Percentiles rank a stretch among this genome's conserved stretches.
These are phyloP conservation scores for Datisca glomerata DNA, from an alignment of 306 rosid species.

Conservation along the genomic window DNA sequence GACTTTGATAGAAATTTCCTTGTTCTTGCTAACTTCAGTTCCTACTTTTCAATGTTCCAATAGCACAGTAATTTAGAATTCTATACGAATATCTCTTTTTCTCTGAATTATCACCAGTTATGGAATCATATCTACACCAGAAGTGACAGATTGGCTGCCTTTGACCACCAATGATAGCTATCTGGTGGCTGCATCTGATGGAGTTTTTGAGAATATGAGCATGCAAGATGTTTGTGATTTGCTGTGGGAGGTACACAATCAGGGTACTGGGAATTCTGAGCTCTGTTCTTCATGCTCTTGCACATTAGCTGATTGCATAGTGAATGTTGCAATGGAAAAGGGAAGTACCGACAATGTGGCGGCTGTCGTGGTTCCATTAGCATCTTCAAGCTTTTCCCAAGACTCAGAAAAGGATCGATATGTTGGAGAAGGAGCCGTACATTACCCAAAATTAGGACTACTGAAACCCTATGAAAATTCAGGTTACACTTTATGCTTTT, in stretches of 20 bases:
- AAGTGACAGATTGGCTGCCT: conserved; percentile 87
- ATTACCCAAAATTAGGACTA: conserved; percentile 20
- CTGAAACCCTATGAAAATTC: conserved; percentile 18
- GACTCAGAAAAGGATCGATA: conserved; percentile 22
- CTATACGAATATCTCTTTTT: conserved; percentile 2
- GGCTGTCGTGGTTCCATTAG: conserved; percentile 74
- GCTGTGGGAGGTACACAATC: conserved; percentile 56
- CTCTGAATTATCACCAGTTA: conserved; percentile 34
- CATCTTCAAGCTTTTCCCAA: conserved; percentile 26
- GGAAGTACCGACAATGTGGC: conserved; percentile 94
- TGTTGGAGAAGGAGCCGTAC: conserved; percentile 29
- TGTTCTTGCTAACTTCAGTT: too few relatives aligned
- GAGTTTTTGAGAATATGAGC: conserved; percentile 80
- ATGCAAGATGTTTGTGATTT: conserved; percentile 86
- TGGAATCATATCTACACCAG: conserved; percentile 90
- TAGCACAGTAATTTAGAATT: too few relatives aligned
- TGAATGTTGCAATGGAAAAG: conserved; percentile 47
- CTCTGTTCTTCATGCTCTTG: conserved; percentile 49
- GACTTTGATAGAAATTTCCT: too few relatives aligned
- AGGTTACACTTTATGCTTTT: conserved; percentile 1
- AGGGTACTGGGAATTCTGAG: conserved; percentile 25
- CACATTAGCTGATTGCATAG: conserved; percentile 75
- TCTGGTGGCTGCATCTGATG: conserved; percentile 94
- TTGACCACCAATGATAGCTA: conserved; percentile 77
- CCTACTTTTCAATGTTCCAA: too few relatives aligned